Conservation (phyloP, 768 basidiomycete species). For the Lentinula edodes region DNA sequence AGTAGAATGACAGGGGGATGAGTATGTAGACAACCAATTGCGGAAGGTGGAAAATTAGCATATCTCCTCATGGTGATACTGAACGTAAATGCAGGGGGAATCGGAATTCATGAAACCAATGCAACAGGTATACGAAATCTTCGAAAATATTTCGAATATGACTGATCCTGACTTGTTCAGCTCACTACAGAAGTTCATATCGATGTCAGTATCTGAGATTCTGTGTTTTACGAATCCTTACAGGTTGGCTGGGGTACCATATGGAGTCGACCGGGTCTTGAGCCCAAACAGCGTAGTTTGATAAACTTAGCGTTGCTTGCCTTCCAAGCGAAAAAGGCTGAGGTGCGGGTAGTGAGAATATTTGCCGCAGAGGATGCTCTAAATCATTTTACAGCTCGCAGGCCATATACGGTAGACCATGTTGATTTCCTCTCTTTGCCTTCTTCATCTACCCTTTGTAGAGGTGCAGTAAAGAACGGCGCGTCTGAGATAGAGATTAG, state of each 20-base stretch:
- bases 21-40: slow-evolving; percentile 36
- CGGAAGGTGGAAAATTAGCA: slow-evolving; percentile 16
- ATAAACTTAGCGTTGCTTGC: slow-evolving; percentile 39
- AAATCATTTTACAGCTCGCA: slow-evolving; percentile 21
- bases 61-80: background rate
- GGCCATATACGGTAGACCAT: slow-evolving; percentile 27
- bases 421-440: background rate
- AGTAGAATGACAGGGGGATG: slow-evolving; percentile 28
- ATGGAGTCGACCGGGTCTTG: slow-evolving; percentile 41
- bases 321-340: slow-evolving; percentile 36
- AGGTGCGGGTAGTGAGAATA: slow-evolving; percentile 20
- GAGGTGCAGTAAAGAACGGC: slow-evolving; percentile 40
- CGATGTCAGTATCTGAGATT: slow-evolving; percentile 7
- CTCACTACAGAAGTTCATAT: slow-evolving; percentile 31
- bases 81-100: slow-evolving; percentile 19
- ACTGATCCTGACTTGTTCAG: slow-evolving; percentile 8
- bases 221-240: background rate
- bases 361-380: background rate
- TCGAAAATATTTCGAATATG: background rate
- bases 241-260: slow-evolving; percentile 43
- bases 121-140: slow-evolving; percentile 27
- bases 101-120: slow-evolving; percentile 44
- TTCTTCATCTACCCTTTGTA: slow-evolving; percentile 5
- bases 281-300: slow-evolving; percentile 40
- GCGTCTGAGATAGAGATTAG: slow-evolving; percentile 37